These are phyloP conservation scores for Millerago galiae DNA, from an alignment of 805 yeast species.

Conservation along the genomic window DNA sequence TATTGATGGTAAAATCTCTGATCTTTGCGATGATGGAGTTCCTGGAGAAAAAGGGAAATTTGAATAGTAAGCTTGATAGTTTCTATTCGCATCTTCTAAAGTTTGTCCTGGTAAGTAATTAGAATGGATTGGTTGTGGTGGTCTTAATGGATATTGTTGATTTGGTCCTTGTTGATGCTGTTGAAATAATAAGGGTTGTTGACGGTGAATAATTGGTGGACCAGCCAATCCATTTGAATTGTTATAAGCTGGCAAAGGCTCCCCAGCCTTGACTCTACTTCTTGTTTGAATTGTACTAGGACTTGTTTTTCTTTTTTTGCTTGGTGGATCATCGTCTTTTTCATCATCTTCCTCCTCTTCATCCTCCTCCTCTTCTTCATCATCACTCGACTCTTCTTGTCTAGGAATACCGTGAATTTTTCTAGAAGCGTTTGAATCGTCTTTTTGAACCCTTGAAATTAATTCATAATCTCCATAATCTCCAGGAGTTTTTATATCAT, in stretches of 20 bases:
- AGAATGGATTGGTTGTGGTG: background rate
- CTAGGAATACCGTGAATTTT: slow-evolving; percentile 15
- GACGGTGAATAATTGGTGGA: slow-evolving; percentile 5
- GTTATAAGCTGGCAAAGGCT: background rate
- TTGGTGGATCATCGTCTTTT: slow-evolving; percentile 8
- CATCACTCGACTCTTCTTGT: slow-evolving; percentile 10
- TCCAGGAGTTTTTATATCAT: slow-evolving; percentile 58
- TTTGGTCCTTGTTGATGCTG: slow-evolving; percentile 3
- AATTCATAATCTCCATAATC: slow-evolving; percentile 59
- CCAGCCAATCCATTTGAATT: background rate
- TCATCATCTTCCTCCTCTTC: slow-evolving; percentile 13
- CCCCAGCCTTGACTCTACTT: background rate
- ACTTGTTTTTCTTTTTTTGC: slow-evolving; percentile 5
- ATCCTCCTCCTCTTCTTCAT: slow-evolving; percentile 9
- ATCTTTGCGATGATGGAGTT: slow-evolving; percentile 9
- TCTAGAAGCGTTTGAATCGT: slow-evolving; percentile 7
- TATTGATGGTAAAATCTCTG: slow-evolving; percentile 4
- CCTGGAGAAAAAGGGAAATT: slow-evolving; percentile 10
- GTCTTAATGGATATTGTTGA: slow-evolving; percentile 5
- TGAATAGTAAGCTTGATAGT: slow-evolving; percentile 3
- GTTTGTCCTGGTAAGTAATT: background rate
- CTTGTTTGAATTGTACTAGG: background rate
- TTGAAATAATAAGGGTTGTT: slow-evolving; percentile 5
- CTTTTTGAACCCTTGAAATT: slow-evolving; percentile 20
- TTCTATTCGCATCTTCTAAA: background rate